Evolutionary conservation across 305 asterid genomes (phyloP).

Genomic region (Solanum hybrid): DNA sequence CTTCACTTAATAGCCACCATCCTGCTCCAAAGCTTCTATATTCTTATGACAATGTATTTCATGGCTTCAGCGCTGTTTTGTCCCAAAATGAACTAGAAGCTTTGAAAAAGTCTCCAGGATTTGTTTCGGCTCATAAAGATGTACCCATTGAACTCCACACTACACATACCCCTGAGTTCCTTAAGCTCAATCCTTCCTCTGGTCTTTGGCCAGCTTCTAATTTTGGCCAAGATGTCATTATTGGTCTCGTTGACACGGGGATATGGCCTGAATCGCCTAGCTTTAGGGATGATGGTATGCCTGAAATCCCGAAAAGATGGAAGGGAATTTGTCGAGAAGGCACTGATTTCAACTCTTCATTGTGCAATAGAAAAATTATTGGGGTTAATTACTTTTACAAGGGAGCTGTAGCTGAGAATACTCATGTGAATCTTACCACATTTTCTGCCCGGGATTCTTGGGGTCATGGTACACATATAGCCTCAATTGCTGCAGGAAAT

Average conservation of each 20-base stretch:
- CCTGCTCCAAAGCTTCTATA: slow-evolving; percentile 26
- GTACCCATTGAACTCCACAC: slow-evolving; percentile 25
- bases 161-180: slow-evolving; percentile 41
- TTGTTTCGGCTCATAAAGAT: slow-evolving; percentile 40
- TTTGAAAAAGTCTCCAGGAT: slow-evolving; percentile 35
- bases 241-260: slow-evolving; percentile 51
- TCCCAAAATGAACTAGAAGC: slow-evolving; percentile 29
- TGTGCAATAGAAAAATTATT: slow-evolving; percentile 47
- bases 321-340: slow-evolving; percentile 44
- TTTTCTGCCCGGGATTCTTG: slow-evolving; percentile 35
- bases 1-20: background rate
- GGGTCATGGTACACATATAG: background rate
- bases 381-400: slow-evolving; percentile 49
- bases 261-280: slow-evolving; percentile 57
- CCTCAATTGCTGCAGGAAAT: background rate
- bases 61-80: slow-evolving; percentile 41
- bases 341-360: slow-evolving; percentile 40
- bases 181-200: slow-evolving; percentile 31
- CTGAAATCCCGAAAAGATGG: slow-evolving; percentile 44
- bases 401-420: slow-evolving; percentile 28
- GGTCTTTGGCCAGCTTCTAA: slow-evolving; percentile 59
- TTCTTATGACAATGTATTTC: slow-evolving; percentile 40
- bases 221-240: slow-evolving; percentile 47
- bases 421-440: slow-evolving; percentile 17
- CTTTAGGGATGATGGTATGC: slow-evolving; percentile 47